These are phyloP conservation scores for Puccinia sorghi DNA, from an alignment of 1,284 basidiomycete species.

Conservation along the genomic window DNA sequence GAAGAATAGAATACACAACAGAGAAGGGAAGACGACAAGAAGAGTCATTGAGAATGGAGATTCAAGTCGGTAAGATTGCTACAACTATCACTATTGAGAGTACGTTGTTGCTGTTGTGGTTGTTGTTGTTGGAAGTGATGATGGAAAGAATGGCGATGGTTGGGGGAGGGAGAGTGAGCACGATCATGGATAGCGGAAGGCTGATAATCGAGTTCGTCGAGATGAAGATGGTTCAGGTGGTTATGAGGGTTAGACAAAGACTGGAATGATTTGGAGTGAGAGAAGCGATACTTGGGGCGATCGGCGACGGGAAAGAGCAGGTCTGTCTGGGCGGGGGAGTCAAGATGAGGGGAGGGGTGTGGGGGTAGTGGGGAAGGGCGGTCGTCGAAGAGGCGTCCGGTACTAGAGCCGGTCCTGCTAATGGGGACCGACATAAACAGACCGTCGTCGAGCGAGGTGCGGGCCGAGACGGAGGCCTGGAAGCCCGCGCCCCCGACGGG, in stretches of 20 bases:
- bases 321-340: background rate
- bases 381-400: conserved; percentile 19
- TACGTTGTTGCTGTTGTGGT: background rate
- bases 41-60: background rate
- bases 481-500: conserved; percentile 17
- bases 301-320: conserved; percentile 10
- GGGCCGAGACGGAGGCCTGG: background rate
- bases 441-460: conserved; percentile 32
- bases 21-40: background rate
- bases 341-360: background rate
- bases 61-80: conserved; percentile 3
- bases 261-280: conserved; percentile 35
- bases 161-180: background rate
- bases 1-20: background rate
- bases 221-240: background rate
- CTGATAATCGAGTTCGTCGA: background rate
- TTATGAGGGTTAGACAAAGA: background rate
- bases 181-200: background rate
- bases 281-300: conserved; percentile 20
- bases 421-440: conserved; percentile 8
- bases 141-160: background rate
- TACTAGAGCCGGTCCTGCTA: conserved; percentile 17
- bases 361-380: background rate
- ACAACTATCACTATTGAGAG: conserved; percentile 10
- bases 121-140: background rate